phyloP scores from a whole-genome alignment of 225 moss, liverwort and hornwort species.

The Thuidium tamariscinum region DNA sequence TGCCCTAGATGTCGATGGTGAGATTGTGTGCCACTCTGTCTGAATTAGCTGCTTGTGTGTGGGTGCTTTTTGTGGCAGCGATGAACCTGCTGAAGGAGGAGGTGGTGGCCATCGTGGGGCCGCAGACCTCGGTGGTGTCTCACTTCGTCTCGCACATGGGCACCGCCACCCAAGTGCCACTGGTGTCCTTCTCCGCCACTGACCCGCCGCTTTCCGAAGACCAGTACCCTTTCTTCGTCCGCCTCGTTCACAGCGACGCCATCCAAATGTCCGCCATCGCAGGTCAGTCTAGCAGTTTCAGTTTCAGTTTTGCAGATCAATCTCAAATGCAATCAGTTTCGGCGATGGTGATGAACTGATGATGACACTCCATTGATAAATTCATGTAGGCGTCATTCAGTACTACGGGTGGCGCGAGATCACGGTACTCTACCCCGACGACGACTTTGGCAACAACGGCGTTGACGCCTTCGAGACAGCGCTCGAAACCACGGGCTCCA shows the following conservation, averaged over 20 bases:
- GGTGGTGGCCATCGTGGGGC: conserved; percentile 75
- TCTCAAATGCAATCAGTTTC: background rate
- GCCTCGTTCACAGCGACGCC: conserved; percentile 48
- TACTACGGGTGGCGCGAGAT: conserved; percentile 85
- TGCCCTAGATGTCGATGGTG: background rate
- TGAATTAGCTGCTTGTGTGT: background rate
- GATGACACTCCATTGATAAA: background rate
- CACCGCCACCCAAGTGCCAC: conserved; percentile 58
- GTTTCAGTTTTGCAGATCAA: background rate
- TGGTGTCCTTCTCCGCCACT: conserved; percentile 92
- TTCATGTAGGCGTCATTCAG: conserved; percentile 29
- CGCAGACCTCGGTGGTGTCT: conserved; percentile 69
- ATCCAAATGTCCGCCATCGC: conserved; percentile 67
- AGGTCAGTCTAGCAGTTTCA: conserved; percentile 4
- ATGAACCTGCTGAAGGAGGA: conserved; percentile 61
- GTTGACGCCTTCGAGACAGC: conserved; percentile 41
- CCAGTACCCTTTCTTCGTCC: conserved; percentile 70
- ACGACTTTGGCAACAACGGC: conserved; percentile 73
- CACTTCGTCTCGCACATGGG: conserved; percentile 85
- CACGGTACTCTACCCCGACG: conserved; percentile 55
- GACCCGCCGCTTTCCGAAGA: conserved; percentile 74
- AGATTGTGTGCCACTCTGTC: background rate
- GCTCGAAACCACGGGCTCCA: conserved; percentile 25
- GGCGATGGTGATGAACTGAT: background rate
- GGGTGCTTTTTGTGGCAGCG: conserved; percentile 29